Percentiles rank a stretch among this genome's conserved stretches.
Evolutionary conservation across 257 asterid species (phyloP).

Genomic region (Fraxinus cuspidata): DNA sequence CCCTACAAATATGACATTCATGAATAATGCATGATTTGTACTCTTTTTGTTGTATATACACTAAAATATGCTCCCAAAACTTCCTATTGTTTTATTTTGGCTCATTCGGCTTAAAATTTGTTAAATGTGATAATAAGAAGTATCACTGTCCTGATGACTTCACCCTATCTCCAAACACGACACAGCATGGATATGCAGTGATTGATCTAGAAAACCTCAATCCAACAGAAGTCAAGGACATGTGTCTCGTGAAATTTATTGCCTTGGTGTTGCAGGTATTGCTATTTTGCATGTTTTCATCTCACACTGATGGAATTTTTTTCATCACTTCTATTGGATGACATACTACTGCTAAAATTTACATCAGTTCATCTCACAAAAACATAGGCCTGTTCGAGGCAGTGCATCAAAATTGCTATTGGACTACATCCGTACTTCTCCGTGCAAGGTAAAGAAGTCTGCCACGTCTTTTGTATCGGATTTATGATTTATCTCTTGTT

Average conservation of each 20-base stretch:
- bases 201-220: conserved; percentile 57
- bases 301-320: conserved; percentile 10
- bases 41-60: neutral
- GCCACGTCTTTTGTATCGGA: neutral
- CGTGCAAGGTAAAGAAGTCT: conserved; percentile 69
- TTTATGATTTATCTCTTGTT: conserved; percentile 8
- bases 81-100: conserved; percentile 2
- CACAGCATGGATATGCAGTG: conserved; percentile 79
- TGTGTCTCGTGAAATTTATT: conserved; percentile 58
- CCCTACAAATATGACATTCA: neutral
- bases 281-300: conserved; percentile 20
- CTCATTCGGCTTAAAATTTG: conserved; percentile 3
- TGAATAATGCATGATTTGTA: neutral
- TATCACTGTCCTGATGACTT: conserved; percentile 16
- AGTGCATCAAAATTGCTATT: conserved; percentile 68
- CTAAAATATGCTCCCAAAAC: conserved; percentile 1
- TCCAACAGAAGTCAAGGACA: conserved; percentile 48
- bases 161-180: conserved; percentile 2
- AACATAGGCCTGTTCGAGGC: conserved; percentile 77
- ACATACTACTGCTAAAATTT: conserved; percentile 21
- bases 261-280: conserved; percentile 75
- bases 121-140: neutral
- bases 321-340: conserved; percentile 13
- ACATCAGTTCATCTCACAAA: conserved; percentile 79
- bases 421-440: conserved; percentile 62